Conservation (phyloP, 805 yeast genomes). For the Zygoascus tannicola region DNA sequence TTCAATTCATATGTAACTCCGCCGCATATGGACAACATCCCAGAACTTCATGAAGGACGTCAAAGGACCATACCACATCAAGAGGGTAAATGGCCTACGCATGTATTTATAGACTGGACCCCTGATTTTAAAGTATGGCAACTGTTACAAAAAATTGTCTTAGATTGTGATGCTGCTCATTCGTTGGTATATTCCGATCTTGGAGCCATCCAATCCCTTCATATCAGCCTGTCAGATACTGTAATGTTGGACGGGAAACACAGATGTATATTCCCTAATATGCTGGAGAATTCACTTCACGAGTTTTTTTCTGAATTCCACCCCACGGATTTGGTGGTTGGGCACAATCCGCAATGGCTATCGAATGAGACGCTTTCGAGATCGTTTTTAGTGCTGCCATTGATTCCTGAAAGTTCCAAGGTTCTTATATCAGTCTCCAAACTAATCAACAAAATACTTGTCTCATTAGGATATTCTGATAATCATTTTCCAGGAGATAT, state of each 20-base stretch:
- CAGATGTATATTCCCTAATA: constrained; percentile 8
- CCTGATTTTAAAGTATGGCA: constrained; percentile 8
- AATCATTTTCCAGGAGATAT: neutral
- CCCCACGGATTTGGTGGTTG: neutral
- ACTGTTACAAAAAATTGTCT: neutral
- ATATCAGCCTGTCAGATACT: constrained; percentile 22
- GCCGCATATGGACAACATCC: constrained; percentile 12
- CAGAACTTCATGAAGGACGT: constrained; percentile 17
- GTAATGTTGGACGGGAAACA: constrained; percentile 16
- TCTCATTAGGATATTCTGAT: neutral
- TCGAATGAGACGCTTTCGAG: neutral
- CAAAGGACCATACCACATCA: constrained; percentile 15
- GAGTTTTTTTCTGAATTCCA: neutral
- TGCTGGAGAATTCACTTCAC: neutral
- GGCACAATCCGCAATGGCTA: neutral
- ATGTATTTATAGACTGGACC: constrained; percentile 22
- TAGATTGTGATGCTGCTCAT: neutral
- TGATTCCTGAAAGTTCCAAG: neutral
- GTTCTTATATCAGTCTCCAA: neutral
- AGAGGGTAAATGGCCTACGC: constrained; percentile 22
- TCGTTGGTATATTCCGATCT: constrained; percentile 17
- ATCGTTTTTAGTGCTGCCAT: constrained; percentile 1
- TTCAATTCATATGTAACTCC: constrained; percentile 14
- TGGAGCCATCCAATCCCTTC: constrained; percentile 19
- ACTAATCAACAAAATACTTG: neutral